Evolutionary conservation across 805 yeast species (phyloP), one percentile per base, ranked within the genome.

Genomic region (Metschnikowia lachancei): DNA sequence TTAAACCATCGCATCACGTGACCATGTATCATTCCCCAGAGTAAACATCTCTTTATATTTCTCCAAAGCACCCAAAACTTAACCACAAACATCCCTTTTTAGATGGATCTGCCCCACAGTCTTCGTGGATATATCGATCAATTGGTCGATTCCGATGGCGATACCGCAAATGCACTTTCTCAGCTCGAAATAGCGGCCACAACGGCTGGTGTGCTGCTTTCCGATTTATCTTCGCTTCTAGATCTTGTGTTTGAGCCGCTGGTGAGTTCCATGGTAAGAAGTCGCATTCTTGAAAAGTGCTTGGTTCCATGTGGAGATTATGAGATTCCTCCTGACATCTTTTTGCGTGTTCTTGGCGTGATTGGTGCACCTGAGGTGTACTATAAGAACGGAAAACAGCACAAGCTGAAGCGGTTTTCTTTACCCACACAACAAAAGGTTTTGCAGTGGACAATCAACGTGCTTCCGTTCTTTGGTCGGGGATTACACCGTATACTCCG

Each of bases 361-460:
- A 36, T 55, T 9, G 58, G 59, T 2, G 50, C 56, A 9, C 53
- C 59, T 1, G 56, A 54, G 29, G 36, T 54, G 8, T 54, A 54
- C 49, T 54, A 46, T 39, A 47, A 49, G 17, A 46, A 48, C 18
- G 59, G 58, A 5, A 54, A 49, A 34, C 56, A 50, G 35, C 51
- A 47, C 34, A 54, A 50, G 41, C 59, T 50, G 58, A 54, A 47
- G 40, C 53, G 59, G 12, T 46, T 54, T 24, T 31, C 53, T 14
- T 24, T 41, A 24, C 36, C 50, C 3, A 37, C 46, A 20, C 58
- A 54, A 34, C 50, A 45, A 33, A 36, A 22, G 22, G 34, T 56
- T 10, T 45, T 56, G 20, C 46, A 41, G n/a, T 56, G 59, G 59
- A 47, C 49, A 9, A n/a, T 56, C 2, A 33, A 44, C 6, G 35